Evolutionary conservation across 2,329 filamentous ascomycete genomes (phyloP), one percentile per base, ranked within the genome.

Genomic region (Cladosporium austrohemisphaericum): DNA sequence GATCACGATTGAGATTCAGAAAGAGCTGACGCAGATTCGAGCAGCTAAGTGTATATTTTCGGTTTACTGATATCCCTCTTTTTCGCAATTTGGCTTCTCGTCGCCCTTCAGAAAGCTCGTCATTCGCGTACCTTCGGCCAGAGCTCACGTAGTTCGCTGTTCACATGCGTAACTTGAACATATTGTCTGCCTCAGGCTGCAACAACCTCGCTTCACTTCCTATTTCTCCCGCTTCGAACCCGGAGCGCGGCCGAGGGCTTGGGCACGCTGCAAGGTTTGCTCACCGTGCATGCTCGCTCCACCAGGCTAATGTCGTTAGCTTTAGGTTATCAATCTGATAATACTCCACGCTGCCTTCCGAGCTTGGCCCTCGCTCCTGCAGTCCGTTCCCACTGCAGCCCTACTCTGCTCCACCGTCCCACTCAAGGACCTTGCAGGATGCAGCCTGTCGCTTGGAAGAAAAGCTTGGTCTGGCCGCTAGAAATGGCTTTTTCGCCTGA

Each of bases 271-370:
- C 38, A 41, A 29, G 38, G 25, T 41, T 29, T 41, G 23, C 18
- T 41, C 38, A 41, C 38, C 38, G 38, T 41, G 38, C 38, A 31
- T 41, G n/a, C 23, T 13, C 25, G 26, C 38, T 41, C 38, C 25
- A 41, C 25, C 38, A 31, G 41, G 16, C 44, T 47, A 47, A 31
- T 25, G 44, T 22, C 23, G 23, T 38, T 28, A 26, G 26, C 16
- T 38, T 50, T 29, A 50, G 13, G 48, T 50, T 50, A 50, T 50
- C 48, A 50, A 50, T 50, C 48, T 50, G 48, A 50, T 50, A 50
- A 50, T 50, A 20, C 23, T 37, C 25, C 14, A 32, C 13, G 7
- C 23, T 31, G 14, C 10, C 13, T 29, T 18, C 36, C 37, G 46
- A 35, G 36, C 36, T 33, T 49, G 31, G 20, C 25, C 22, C 25